Percentiles rank a stretch among this genome's conserved stretches.
phyloP scores from a whole-genome alignment of 2,329 filamentous ascomycete genomes.

The Penicillium sp. region DNA sequence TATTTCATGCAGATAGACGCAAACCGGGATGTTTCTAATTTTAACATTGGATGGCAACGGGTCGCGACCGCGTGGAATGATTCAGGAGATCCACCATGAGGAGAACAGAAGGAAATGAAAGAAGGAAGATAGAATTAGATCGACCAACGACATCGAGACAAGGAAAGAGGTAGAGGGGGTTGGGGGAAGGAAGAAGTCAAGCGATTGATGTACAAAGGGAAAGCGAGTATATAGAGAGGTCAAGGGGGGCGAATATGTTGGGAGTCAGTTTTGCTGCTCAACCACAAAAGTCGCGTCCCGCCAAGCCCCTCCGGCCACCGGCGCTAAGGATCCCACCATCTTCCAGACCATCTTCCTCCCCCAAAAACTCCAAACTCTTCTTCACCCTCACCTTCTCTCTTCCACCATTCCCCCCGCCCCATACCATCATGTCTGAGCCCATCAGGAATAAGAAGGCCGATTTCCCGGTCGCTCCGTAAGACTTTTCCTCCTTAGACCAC shows the following conservation, averaged over 20 bases:
- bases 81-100: not conserved
- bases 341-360: slow-evolving; percentile 29
- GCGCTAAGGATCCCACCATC: slow-evolving; percentile 42
- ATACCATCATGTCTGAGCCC: slow-evolving; percentile 60
- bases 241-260: slow-evolving; percentile 26
- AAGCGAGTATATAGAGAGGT: not conserved
- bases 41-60: slow-evolving; percentile 3
- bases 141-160: not conserved
- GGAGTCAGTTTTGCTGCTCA: slow-evolving; percentile 24
- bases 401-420: slow-evolving; percentile 3
- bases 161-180: not conserved
- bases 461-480: slow-evolving; percentile 63
- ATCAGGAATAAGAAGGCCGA: slow-evolving; percentile 66
- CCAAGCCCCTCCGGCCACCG: slow-evolving; percentile 43
- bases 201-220: no score
- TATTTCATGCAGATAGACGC: not conserved
- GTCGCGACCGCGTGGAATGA: not conserved
- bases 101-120: not conserved
- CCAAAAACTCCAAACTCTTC: slow-evolving; percentile 40
- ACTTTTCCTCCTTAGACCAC: slow-evolving; percentile 27
- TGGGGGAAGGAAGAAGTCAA: no score
- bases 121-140: not conserved
- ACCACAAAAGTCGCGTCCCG: slow-evolving; percentile 32
- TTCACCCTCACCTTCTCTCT: slow-evolving; percentile 27
- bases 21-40: slow-evolving; percentile 7